These are phyloP conservation scores for Meripilus lineatus DNA, from an alignment of 1,284 basidiomycete species.

Conservation along the genomic window DNA sequence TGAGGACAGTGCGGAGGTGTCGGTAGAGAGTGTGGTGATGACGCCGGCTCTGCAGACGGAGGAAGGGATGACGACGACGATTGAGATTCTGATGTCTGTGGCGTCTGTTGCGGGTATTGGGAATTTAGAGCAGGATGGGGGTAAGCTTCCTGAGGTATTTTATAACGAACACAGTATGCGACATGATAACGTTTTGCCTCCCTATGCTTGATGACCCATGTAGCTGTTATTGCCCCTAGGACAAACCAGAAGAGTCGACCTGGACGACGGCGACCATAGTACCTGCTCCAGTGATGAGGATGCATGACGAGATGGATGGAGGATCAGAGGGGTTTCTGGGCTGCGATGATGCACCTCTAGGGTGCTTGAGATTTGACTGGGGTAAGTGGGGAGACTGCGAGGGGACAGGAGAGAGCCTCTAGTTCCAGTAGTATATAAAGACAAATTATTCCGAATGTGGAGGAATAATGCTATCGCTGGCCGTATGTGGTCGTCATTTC, in stretches of 20 bases:
- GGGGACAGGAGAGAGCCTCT: too few relatives aligned
- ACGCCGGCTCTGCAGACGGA: background rate
- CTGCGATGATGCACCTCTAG: too few relatives aligned
- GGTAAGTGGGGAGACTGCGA: too few relatives aligned
- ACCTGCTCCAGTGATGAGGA: slow-evolving; percentile 28
- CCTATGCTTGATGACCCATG: slow-evolving; percentile 36
- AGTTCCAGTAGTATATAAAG: too few relatives aligned
- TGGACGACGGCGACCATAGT: slow-evolving; percentile 33
- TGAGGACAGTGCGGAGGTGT: too few relatives aligned
- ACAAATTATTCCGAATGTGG: too few relatives aligned
- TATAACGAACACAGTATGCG: slow-evolving; percentile 25
- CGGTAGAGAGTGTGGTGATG: background rate
- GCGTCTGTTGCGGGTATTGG: slow-evolving; percentile 6
- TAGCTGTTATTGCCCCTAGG: slow-evolving; percentile 50
- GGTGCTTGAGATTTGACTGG: too few relatives aligned
- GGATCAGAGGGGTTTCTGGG: background rate
- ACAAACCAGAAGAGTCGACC: slow-evolving; percentile 65
- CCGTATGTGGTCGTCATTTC: too few relatives aligned
- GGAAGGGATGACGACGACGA: background rate
- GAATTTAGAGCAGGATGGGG: slow-evolving; percentile 15
- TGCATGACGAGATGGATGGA: slow-evolving; percentile 24
- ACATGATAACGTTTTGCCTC: slow-evolving; percentile 14
- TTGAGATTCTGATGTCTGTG: background rate
- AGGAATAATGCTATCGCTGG: too few relatives aligned
- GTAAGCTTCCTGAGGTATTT: slow-evolving; percentile 25